Evolutionary conservation across 1,139 yeast species (phyloP).

Genomic region (Pneumocystis oryctolagi): DNA sequence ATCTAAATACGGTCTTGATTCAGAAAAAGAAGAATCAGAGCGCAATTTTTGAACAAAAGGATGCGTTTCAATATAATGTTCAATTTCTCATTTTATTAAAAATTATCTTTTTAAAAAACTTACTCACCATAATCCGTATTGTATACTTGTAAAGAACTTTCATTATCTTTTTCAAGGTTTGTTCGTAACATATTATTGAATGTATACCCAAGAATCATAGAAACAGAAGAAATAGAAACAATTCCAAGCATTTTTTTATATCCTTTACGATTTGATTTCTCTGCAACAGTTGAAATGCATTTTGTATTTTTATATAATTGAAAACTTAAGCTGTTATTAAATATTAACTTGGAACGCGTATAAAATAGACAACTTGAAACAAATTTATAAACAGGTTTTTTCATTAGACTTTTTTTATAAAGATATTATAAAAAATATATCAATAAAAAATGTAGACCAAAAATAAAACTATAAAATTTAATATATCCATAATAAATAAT

Average conservation of each 20-base stretch:
- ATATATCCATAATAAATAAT: too few species aligned
- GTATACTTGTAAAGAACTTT: neutral
- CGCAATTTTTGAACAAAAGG: conserved; percentile 13
- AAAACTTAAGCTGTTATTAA: too few species aligned
- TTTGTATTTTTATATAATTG: neutral
- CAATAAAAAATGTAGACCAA: neutral
- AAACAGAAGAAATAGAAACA: neutral
- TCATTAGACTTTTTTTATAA: neutral
- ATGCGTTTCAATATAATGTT: neutral
- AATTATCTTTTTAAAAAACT: neutral
- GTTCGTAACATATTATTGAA: neutral
- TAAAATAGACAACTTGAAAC: neutral
- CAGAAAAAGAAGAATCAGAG: conserved; percentile 11
- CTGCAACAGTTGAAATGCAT: neutral
- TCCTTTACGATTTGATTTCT: neutral
- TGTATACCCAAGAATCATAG: neutral
- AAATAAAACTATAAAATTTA: too few species aligned
- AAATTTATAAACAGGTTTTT: too few species aligned
- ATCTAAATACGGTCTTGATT: conserved; percentile 15
- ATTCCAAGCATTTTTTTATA: neutral
- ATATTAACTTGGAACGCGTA: neutral
- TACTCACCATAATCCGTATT: neutral
- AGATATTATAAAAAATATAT: too few species aligned
- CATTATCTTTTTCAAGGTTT: neutral
- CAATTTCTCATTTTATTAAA: neutral